phyloP scores from a whole-genome alignment of 2,329 filamentous ascomycete genomes.

The Xylariaceae sp. region DNA sequence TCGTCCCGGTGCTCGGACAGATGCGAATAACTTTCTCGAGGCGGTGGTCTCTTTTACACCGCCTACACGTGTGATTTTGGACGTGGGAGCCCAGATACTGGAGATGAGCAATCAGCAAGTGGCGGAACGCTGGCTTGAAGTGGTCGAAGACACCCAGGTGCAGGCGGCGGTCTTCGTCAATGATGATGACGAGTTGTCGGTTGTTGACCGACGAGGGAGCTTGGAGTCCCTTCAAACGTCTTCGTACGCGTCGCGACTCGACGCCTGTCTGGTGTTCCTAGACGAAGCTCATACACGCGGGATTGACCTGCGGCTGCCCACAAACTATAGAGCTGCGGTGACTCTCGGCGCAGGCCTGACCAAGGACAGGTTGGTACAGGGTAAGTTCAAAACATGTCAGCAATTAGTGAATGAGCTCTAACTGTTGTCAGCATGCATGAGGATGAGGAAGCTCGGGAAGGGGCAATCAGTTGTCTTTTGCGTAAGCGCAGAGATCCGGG shows the following conservation, averaged over 20 bases:
- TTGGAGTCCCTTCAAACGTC: constrained; percentile 47
- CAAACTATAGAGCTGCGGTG: constrained; percentile 44
- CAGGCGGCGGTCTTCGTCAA: constrained; percentile 51
- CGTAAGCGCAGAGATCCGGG: constrained; percentile 15
- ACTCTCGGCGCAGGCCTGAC: constrained; percentile 53
- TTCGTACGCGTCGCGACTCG: constrained; percentile 45
- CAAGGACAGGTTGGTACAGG: constrained; percentile 59
- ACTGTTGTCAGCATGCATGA: constrained; percentile 51
- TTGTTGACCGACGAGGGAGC: constrained; percentile 36
- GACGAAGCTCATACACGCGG: constrained; percentile 57
- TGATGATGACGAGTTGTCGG: constrained; percentile 39
- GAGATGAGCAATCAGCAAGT: constrained; percentile 53
- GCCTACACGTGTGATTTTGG: constrained; percentile 52
- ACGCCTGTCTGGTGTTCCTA: constrained; percentile 51
- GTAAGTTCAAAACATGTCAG: constrained; percentile 31
- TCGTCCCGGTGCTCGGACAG: constrained; percentile 38
- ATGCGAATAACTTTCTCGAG: constrained; percentile 33
- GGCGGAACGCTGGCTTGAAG: constrained; percentile 45
- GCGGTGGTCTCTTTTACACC: constrained; percentile 42
- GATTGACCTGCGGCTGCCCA: constrained; percentile 54
- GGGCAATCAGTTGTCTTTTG: constrained; percentile 49
- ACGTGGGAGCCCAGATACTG: constrained; percentile 60
- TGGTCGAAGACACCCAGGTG: constrained; percentile 36
- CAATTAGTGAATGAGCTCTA: not conserved
- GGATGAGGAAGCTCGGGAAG: constrained; percentile 50